Evolutionary conservation across 192 early-diverging fungal genomes (phyloP), one percentile per base, ranked within the genome.

Genomic region (Coemansia guatemalensis): DNA sequence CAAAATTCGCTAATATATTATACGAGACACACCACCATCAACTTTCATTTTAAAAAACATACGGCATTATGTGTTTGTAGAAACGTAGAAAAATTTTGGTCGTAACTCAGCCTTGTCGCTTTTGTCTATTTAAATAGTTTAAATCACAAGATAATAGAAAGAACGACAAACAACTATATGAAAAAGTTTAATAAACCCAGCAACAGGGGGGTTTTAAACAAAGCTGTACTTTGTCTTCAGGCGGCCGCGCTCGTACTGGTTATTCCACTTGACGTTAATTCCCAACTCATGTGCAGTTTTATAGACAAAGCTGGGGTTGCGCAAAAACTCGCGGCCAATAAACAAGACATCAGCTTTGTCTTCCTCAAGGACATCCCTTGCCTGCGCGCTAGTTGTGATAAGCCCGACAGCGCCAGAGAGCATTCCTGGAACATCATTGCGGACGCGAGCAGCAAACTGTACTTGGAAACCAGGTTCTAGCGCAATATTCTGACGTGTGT

Each of bases 271-370:
- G 23, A 85, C 81, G n/a, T 85, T 76, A 23, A 89, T 84, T 23
- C 81, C 84, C 49, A 93, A 65, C 49, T 92, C 81, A 18, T 73
- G 41, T 30, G 86, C 93, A 26, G 87, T 86, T n/a, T 84, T 68
- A 24, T 87, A 54, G 6, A 84, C 87, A 76, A 86, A 95, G 33
- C 53, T 72, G 18, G 90, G 81, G 35, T 95, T 81, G 48, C 87
- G 73, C 75, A 97, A 70, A 62, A 90, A 85, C 24, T 68, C 82
- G 21, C 94, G 83, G 18, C 78, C 95, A 7, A 93, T 35, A 9
- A 90, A 82, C 17, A 97, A 76, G 30, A 90, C 29, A 69, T 96
- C 93, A 0, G 95, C 94, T 50, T 80, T 66, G 8, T 82, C 82
- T 0, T 64, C 48, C 25, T 83, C 60, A 17, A 98, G 50, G 22